phyloP scores from a whole-genome alignment of 768 basidiomycete genomes.

The Lactifluus hygrophoroides region DNA sequence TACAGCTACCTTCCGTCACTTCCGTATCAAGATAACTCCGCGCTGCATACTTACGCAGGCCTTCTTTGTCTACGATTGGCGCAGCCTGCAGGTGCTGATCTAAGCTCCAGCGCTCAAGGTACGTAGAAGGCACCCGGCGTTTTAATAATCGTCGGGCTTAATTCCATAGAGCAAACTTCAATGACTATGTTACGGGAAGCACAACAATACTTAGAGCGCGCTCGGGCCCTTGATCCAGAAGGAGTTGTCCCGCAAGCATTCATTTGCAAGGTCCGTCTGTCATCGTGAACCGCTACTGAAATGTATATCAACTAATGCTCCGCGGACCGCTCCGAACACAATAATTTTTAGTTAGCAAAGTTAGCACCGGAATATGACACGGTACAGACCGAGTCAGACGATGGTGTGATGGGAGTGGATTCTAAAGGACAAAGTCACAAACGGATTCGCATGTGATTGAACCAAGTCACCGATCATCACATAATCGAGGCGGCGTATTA shows the following conservation, averaged over 20 bases:
- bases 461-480: not conserved
- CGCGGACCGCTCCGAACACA: not conserved
- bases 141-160: not conserved
- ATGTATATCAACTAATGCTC: not conserved
- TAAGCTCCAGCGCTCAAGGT: conserved; percentile 4
- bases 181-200: conserved; percentile 42
- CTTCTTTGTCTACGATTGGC: conserved; percentile 59
- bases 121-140: not conserved
- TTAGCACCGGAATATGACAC: conserved; percentile 17
- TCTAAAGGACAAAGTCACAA: conserved; percentile 27
- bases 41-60: conserved; percentile 78
- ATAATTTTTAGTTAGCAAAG: conserved; percentile 14
- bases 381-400: conserved; percentile 28
- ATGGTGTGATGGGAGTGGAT: conserved; percentile 29
- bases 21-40: conserved; percentile 76
- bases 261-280: conserved; percentile 39
- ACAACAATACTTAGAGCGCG: conserved; percentile 57
- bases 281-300: not conserved
- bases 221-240: conserved; percentile 48
- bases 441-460: conserved; percentile 27
- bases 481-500: not conserved
- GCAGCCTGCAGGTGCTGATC: conserved; percentile 28
- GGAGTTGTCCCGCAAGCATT: conserved; percentile 47
- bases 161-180: conserved; percentile 1
- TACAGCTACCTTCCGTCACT: conserved; percentile 76